Evolutionary conservation across 192 early-diverging fungal species (phyloP), one percentile per base, ranked within the genome.

Genomic region (Backusella psychrophila): DNA sequence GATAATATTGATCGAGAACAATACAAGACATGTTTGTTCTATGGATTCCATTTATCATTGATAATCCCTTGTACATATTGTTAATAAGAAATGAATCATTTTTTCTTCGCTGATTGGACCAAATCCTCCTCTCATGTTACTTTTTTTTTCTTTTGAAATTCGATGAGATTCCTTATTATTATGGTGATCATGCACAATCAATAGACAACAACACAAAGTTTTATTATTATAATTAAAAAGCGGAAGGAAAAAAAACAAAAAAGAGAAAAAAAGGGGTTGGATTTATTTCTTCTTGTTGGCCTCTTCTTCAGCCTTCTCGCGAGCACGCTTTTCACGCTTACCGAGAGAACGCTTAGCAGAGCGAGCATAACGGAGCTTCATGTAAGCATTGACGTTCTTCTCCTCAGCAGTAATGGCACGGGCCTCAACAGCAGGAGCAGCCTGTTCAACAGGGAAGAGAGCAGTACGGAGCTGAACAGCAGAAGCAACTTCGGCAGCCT

Each of bases 251-350:
- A 39, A 33, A 12, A 68, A 36, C 17, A 36, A 33, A 26, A 68
- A 34, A 33, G 46, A 49, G 46, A 49, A n/a, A 49, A 63, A 73
- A 74, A 8, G 63, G 23, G 26, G 12, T 73, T 63, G 19, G 1
- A 71, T 71, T 71, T 71, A 71, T 44, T 71, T 71, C 70, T 71
- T 71, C 81, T 92, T 90, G 85, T 89, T 87, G 67, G 88, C 88
- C 86, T 95, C 94, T 83, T 93, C 92, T 83, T 92, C 93, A 83
- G 87, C 94, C 81, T 91, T 90, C 71, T 87, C 93, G 86, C 92
- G 92, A 73, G 90, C 91, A 86, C 90, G 89, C 76, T 86, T 88
- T 76, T 94, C 94, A 77, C 94, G 91, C 77, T 87, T 86, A 83
- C 94, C 94, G 87, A 91, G 91, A 75, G 88, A 85, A 69, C 91